These are phyloP conservation scores for Solanum sejunctum DNA, from an alignment of 257 asterid genomes.

Conservation along the genomic window DNA sequence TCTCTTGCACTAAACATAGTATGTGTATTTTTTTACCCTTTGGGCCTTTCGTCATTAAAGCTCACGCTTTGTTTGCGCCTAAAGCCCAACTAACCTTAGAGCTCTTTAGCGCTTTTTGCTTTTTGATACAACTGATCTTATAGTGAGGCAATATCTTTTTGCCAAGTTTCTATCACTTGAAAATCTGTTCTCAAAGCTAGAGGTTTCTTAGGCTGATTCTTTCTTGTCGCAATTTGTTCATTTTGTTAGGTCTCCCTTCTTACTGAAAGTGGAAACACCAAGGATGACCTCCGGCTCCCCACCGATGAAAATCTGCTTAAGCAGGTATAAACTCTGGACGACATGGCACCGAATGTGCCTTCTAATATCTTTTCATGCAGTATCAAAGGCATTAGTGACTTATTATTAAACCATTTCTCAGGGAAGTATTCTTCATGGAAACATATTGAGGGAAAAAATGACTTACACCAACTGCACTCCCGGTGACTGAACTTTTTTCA, in stretches of 20 bases:
- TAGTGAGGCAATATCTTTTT: background rate
- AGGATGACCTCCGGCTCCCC: conserved; percentile 72
- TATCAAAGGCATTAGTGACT: background rate
- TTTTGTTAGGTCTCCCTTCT: conserved; percentile 53
- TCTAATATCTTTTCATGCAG: background rate
- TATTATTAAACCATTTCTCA: background rate
- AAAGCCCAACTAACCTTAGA: no score
- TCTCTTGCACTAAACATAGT: no score
- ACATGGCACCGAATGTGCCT: background rate
- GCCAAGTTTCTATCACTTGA: background rate
- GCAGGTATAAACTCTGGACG: conserved; percentile 19
- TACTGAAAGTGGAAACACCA: conserved; percentile 69
- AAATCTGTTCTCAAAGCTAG: background rate
- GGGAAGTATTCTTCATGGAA: background rate
- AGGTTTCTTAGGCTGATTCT: background rate
- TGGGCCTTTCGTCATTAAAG: no score
- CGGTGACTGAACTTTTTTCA: background rate
- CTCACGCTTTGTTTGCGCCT: no score
- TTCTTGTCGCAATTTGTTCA: background rate
- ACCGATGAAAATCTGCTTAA: conserved; percentile 57
- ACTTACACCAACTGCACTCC: background rate
- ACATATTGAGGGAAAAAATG: no score
- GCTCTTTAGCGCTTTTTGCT: no score
- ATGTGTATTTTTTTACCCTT: no score
- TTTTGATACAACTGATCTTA: background rate